Evolutionary conservation across 2,329 filamentous ascomycete species (phyloP), one percentile per base, ranked within the genome.

Genomic region (Bertia moriformis): DNA sequence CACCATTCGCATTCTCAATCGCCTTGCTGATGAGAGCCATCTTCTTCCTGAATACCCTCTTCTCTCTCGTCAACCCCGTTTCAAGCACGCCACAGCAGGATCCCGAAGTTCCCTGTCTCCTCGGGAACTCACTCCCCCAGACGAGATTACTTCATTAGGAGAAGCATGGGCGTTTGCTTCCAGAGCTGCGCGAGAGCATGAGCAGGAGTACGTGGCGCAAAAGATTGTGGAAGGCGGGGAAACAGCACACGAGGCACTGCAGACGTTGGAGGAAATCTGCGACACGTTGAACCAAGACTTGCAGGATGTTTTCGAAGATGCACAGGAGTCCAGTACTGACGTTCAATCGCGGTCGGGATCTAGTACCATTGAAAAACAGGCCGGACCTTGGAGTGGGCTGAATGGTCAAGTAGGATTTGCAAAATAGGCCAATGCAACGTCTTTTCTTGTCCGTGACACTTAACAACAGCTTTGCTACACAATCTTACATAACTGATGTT

Each of bases 11-110:
- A 47, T 51, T 3, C 47, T 62, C n/a, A 52, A 59, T 40, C 56
- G 58, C 13, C 42, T 62, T n/a, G 51, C 52, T 5, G 57, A 61
- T 27, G 59, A 62, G 42, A 61, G 58, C 38, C 59, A 61, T 36
- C 49, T 62, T 5, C 56, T 61, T n/a, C 56, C 58, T 2, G 56
- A 60, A 38, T 61, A 61, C 38, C 58, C 59, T 3, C 48, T 58
- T 18, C 45, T 54, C 4, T 49, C 53, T 15, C 52, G 49, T 22
- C 58, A 61, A 38, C 46, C 52, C 4, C 55, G 54, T 27, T 57
- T 57, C 46, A 56, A 57, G 38, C 49, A 57, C 32, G 49, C 49
- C 4, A 48, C 51, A 19, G 48, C 51, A 2, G 47, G 44, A 19
- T 46, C 48, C 14, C 48, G 51, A 3, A 44, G 46, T 33, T 39